phyloP scores from a whole-genome alignment of 352 stramenopile genomes.

The Phytophthora uliginosa region DNA sequence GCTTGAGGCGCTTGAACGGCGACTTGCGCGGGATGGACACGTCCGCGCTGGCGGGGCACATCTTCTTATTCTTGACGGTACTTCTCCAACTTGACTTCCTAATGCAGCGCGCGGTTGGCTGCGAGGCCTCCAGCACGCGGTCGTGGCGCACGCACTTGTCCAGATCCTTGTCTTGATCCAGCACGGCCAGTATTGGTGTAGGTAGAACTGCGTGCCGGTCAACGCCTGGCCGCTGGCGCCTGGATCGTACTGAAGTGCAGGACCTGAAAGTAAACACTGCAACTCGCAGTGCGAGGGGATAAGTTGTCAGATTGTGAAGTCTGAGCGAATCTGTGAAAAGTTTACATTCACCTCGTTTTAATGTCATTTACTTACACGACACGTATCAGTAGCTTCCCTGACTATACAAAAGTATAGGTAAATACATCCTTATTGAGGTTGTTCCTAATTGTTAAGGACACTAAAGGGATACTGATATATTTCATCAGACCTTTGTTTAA shows the following conservation, averaged over 20 bases:
- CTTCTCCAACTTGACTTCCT: conserved; percentile 69
- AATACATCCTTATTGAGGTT: too few relatives aligned
- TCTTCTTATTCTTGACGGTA: conserved; percentile 64
- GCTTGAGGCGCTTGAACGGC: conserved; percentile 81
- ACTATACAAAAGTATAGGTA: too few relatives aligned
- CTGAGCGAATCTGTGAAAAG: too few relatives aligned
- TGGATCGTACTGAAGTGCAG: conserved; percentile 30
- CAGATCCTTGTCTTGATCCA: conserved; percentile 89
- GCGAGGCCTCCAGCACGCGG: conserved; percentile 78
- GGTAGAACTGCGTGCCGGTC: conserved; percentile 44
- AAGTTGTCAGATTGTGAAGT: too few relatives aligned
- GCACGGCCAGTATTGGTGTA: conserved; percentile 92
- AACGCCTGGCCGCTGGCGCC: conserved; percentile 20
- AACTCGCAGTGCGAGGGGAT: too few relatives aligned
- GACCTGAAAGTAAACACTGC: too few relatives aligned
- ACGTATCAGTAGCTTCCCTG: too few relatives aligned
- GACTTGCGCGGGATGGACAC: conserved; percentile 56
- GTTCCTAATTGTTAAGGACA: too few relatives aligned
- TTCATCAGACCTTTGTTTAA: too few relatives aligned
- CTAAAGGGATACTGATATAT: too few relatives aligned
- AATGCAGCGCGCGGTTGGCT: conserved; percentile 15
- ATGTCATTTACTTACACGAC: too few relatives aligned
- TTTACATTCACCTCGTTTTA: too few relatives aligned
- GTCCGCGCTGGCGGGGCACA: conserved; percentile 68
- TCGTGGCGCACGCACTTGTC: conserved; percentile 89